Evolutionary conservation across 768 basidiomycete genomes (phyloP), one percentile per base, ranked within the genome.

Genomic region (Suillus tomentosus): DNA sequence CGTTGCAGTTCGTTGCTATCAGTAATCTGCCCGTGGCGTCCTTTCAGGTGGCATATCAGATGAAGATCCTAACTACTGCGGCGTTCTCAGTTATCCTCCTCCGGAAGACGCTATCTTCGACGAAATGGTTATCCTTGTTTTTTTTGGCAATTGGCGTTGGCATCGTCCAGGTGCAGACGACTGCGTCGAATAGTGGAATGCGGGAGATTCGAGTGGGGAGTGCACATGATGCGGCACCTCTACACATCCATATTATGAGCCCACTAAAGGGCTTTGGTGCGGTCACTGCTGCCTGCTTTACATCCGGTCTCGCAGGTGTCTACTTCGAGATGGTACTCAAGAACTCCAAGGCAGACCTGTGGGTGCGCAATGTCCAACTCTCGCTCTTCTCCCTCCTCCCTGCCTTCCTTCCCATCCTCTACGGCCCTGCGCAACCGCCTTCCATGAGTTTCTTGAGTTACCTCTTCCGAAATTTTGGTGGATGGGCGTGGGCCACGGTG

Each of bases 31-130:
- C 94, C 45, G 96, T 95, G 61, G 96, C 97, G 15, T 94, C 96
- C 3, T 99, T 98, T 80, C 96, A 99, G 75, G 95, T 98, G 66
- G 93, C 92, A 10, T 96, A 98, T 75, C 95, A 98, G 78, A 96
- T 98, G 95, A 98, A 98, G 78, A 98, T 98, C 74, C 84, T 98
- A 63, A 98, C 95, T 57, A 98, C 95, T 17, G 96, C 95, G 24
- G 94, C 91, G 59, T 96, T 96, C 76, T 94, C 92, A 51, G 94
- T 96, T 62, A 77, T 86, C 2, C 83, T 98, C 65, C 85, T 96
- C 17, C 87, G 94, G 48, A 92, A 83, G 72, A 85, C 83, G 70
- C 81, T 99, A 47, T 82, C 83, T 37, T 77, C 83, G 0, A 82
- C 82, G 3, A 95, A 98, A 73, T 99, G 97, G 96, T 75, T 94